Percentiles rank a stretch among this genome's conserved stretches.
These are phyloP conservation scores for Paramyrothecium roridum DNA, from an alignment of 2,329 filamentous ascomycete genomes.

Conservation along the genomic window DNA sequence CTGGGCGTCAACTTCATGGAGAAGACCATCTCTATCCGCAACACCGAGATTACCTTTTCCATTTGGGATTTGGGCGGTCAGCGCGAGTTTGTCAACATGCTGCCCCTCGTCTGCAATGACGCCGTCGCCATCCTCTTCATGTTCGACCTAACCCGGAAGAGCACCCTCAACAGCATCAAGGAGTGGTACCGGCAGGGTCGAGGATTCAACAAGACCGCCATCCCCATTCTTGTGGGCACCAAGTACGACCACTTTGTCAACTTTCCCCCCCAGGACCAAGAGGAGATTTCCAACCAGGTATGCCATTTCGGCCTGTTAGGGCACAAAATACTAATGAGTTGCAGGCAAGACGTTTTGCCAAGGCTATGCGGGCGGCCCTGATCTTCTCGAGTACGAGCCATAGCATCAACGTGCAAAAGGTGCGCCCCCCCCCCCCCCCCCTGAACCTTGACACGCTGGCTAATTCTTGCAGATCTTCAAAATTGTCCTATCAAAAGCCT, in stretches of 20 bases:
- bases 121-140: conserved; percentile 98
- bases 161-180: conserved; percentile 98
- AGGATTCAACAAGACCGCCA: conserved; percentile 99
- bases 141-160: conserved; percentile 98
- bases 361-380: conserved; percentile 94
- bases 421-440: conserved; percentile 30
- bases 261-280: conserved; percentile 94
- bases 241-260: conserved; percentile 99
- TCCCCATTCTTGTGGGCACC: conserved; percentile 93
- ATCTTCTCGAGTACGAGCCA: conserved; percentile 99
- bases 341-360: conserved; percentile 93
- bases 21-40: conserved; percentile 98
- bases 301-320: conserved; percentile 5
- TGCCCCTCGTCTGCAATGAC: conserved; percentile 98
- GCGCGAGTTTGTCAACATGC: conserved; percentile 99
- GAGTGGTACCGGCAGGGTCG: conserved; percentile 98
- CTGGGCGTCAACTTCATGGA: conserved; percentile 99
- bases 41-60: conserved; percentile 98
- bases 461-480: conserved; percentile 80
- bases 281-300: conserved; percentile 97
- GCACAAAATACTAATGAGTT: conserved; percentile 5
- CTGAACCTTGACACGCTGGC: conserved; percentile 4
- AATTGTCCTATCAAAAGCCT: conserved; percentile 97
- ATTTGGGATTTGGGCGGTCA: conserved; percentile 99
- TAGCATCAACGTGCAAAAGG: conserved; percentile 99